These are phyloP conservation scores for Silene coronaria DNA, from an alignment of 179 eudicot species.

Conservation along the genomic window DNA sequence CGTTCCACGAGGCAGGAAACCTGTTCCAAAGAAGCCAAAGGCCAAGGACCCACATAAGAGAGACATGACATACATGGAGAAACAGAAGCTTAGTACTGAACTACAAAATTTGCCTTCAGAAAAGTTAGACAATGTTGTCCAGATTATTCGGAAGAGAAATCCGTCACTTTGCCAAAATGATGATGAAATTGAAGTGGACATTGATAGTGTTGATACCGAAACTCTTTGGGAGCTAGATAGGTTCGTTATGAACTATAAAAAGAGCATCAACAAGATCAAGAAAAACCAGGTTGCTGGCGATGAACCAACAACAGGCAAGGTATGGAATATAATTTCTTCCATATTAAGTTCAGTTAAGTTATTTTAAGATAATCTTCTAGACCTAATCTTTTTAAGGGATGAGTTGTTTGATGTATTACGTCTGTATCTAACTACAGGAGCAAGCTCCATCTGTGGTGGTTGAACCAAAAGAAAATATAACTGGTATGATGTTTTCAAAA, in stretches of 20 bases:
- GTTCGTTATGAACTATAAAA: constrained; percentile 41
- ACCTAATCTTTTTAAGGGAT: neutral
- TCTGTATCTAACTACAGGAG: constrained; percentile 28
- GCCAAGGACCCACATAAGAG: constrained; percentile 46
- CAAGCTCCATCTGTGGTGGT: constrained; percentile 27
- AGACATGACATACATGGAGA: constrained; percentile 42
- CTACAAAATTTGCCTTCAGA: constrained; percentile 47
- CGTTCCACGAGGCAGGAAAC: constrained; percentile 31
- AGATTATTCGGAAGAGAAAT: constrained; percentile 42
- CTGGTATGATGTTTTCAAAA: constrained; percentile 33
- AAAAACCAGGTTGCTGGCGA: constrained; percentile 25
- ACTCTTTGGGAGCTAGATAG: constrained; percentile 54
- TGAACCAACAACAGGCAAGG: constrained; percentile 31
- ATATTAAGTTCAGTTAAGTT: neutral
- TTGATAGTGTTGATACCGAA: constrained; percentile 47
- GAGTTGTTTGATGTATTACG: constrained; percentile 12
- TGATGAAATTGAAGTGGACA: constrained; percentile 49
- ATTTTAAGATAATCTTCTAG: neutral
- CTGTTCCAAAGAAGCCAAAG: constrained; percentile 45
- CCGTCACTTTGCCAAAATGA: constrained; percentile 45
- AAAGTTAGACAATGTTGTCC: constrained; percentile 43
- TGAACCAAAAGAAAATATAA: constrained; percentile 32
- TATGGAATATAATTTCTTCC: neutral
- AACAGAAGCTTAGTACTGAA: constrained; percentile 44
- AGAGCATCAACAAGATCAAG: constrained; percentile 41